Evolutionary conservation across 495 filamentous ascomycete species (phyloP).

Genomic region (Neurospora sp.): DNA sequence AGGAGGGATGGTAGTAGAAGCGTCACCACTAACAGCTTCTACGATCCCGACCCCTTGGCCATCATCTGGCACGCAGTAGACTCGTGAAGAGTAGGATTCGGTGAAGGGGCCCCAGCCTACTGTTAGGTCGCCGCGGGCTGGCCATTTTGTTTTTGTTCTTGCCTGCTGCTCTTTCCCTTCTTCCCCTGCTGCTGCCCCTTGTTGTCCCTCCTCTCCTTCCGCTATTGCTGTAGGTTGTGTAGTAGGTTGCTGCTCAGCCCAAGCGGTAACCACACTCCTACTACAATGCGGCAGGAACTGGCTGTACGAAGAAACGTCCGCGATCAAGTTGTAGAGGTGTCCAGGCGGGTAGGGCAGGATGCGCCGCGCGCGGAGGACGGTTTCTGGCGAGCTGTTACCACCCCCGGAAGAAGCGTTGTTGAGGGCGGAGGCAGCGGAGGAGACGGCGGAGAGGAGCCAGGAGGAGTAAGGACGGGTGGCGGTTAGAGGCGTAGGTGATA

Average conservation of each 20-base stretch:
- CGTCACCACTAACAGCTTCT: conserved; percentile 66
- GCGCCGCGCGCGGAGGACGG: conserved; percentile 57
- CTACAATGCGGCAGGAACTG: conserved; percentile 81
- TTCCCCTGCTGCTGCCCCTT: no score
- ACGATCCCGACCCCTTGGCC: conserved; percentile 38
- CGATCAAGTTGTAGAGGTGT: conserved; percentile 69
- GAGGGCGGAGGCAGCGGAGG: neutral
- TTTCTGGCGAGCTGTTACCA: neutral
- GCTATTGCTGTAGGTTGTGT: conserved; percentile 3
- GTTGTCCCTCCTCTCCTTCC: neutral
- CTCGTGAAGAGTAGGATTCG: conserved; percentile 65
- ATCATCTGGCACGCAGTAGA: conserved; percentile 60
- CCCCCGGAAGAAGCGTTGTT: neutral
- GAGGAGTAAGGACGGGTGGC: neutral
- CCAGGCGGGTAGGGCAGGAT: conserved; percentile 67
- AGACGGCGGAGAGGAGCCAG: neutral
- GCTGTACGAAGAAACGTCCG: conserved; percentile 72
- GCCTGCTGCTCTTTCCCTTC: no score
- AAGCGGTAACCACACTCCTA: conserved; percentile 55
- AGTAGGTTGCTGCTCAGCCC: conserved; percentile 16
- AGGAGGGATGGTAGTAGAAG: conserved; percentile 28
- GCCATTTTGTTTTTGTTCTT: conserved; percentile 34
- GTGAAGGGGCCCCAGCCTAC: conserved; percentile 76
- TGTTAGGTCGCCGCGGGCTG: conserved; percentile 65
- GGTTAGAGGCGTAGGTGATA: neutral